Base-by-base conservation (phyloP, 1,284 basidiomycete species). In the Xerocomus amazonicus region DNA sequence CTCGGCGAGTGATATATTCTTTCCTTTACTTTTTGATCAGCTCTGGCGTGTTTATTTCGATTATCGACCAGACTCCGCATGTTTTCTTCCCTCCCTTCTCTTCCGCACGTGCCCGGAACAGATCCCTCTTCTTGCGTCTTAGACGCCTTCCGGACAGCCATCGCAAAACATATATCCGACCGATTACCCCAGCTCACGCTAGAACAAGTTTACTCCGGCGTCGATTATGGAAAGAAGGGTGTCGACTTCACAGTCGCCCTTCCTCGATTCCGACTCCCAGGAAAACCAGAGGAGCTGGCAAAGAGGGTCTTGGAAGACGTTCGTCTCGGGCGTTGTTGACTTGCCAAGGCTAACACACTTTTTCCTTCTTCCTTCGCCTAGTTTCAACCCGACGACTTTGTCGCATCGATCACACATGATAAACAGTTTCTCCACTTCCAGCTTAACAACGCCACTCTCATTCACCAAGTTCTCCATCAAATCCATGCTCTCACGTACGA, bases 231-330 rank as follows among this genome's bases (percentile, higher is more conserved):
- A 43, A 94, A 93, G 73, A 95, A 96, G 71, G 91, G 89, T 14
- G 84, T 81, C 41, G 96, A 99, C 72, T 93, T 97, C 60, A 91
- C 90, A 0, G 81, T 99, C 29, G 94, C 97, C 5, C 71, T 98
- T 37, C 92, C 95, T 26, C 81, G 96, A 50, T 98, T 96, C 73
- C 80, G 90, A 57, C 76, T 97, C 43, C 84, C 84, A 5, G 91
- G 84, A 36, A 96, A 96, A 63, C 79, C 88, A 2, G 85, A 90
- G 50, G 86, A 89, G 45, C 76, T 90, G 35, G 91, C 87, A 2
- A 75, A 80, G 56, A 83, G 86, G 68, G 85, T 97, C 33, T 73
- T 85, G 13, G 80, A 79, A 34, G 78, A 81, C 60, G 93, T 93
- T 59, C 65, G 85, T n/a, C n/a, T n/a, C n/a, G n/a, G n/a, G n/a